Evolutionary conservation across 2,329 filamentous ascomycete species (phyloP), one percentile per base, ranked within the genome.

Genomic region (Fusarium phyllophilum): DNA sequence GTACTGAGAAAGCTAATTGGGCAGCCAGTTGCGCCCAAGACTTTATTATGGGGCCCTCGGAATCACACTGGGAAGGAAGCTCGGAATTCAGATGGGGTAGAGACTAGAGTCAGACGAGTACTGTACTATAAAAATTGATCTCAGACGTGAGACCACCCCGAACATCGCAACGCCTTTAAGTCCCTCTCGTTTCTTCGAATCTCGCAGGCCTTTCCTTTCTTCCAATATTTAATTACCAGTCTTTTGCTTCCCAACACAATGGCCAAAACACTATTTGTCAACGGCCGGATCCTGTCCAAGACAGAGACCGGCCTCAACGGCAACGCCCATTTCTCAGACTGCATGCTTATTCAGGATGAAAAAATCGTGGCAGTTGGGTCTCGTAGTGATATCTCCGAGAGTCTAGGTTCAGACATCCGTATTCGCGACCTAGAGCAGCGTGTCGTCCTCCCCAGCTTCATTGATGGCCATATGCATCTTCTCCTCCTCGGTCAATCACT

Each of bases 401-500:
- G 1, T 8, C 14, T 4, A 10, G 18, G 12, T 17, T 5, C 44
- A 20, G 24, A 39, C 0, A 22, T 24, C 4, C n/a, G 51, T 6
- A 44, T 62, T 10, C 49, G 61, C 12, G 76, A 83, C n/a, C 60
- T 84, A 15, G 39, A 68, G 5, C 80, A 81, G 13, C 77, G 78
- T 18, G 81, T 81, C 3, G 80, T 89, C 3, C 81, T 89, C 9
- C 88, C 88, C 0, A 84, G 87, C 33, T 89, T 90, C 79, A 85
- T 89, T 41, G 88, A 90, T 69, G 87, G 86, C 6, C 88, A 90
- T 70, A 84, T 89, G 79, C 88, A 90, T 73, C 82, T 90, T 8
- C 82, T 90, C 1, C 81, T 87, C 26, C 82, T 89, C 3, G 88
- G 88, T 3, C 86, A 89, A 71, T 85, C 87, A 0, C 83, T 89